phyloP scores from a whole-genome alignment of 1,284 basidiomycete genomes.

The Boletus holoroseus region DNA sequence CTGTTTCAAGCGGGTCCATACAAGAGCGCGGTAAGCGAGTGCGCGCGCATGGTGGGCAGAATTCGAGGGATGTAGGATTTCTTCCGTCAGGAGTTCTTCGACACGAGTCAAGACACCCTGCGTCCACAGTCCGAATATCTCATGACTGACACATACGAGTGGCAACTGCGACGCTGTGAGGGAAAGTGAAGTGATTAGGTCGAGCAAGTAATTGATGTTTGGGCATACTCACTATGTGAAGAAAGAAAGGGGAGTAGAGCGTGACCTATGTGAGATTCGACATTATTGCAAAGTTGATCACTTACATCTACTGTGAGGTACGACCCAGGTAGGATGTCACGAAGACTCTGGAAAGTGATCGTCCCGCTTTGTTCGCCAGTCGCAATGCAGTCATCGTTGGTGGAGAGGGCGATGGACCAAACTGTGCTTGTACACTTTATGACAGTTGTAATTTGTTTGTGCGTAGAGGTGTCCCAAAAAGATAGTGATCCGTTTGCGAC shows the following conservation, averaged over 20 bases:
- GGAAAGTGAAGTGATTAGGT: neutral
- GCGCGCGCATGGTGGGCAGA: neutral
- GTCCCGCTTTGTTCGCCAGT: neutral
- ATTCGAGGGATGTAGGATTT: neutral
- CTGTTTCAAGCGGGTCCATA: neutral
- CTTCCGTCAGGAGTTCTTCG: constrained; percentile 1
- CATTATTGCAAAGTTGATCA: too few species aligned
- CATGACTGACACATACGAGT: neutral
- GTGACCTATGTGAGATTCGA: neutral
- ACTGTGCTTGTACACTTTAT: neutral
- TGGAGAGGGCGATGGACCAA: neutral
- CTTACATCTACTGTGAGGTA: neutral
- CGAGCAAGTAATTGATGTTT: neutral
- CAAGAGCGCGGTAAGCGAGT: neutral
- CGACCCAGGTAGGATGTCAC: neutral
- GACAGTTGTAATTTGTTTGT: neutral
- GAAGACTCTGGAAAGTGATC: neutral
- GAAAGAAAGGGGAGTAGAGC: too few species aligned
- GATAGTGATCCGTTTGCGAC: neutral
- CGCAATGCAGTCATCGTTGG: neutral
- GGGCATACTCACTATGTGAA: neutral
- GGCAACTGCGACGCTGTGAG: neutral
- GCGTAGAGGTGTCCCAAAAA: constrained; percentile 10
- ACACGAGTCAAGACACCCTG: neutral
- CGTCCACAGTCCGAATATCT: neutral